Evolutionary conservation across 805 yeast genomes (phyloP), one percentile per base, ranked within the genome.

Genomic region (Candida oleophila): DNA sequence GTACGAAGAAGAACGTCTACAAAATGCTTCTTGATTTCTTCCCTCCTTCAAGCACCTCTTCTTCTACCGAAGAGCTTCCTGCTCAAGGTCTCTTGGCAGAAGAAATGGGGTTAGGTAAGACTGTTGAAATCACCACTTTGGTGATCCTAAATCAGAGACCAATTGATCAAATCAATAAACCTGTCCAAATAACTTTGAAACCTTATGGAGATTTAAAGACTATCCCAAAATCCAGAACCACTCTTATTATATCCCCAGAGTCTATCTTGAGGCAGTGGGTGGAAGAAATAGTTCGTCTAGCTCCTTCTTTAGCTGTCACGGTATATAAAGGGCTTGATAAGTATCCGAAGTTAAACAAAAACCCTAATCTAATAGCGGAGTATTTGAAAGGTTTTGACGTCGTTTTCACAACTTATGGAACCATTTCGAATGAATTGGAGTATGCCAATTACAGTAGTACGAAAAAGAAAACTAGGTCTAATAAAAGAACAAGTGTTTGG

Each of bases 31-130:
- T 65, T 43, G 45, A 68, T n/a, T 52, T 68, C 44, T 43, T 61
- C 55, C 36, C 54, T 12, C 45, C 55, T 18, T 21, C 59, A 22
- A 48, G 57, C 48, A 43, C 49, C 35, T 35, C 61, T 47, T 22
- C 59, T 55, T 46, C 55, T 48, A 62, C 66, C 43, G 49, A 56
- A 57, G 48, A 53, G 44, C 49, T 77, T 53, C 69, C 81, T 2
- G 83, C 78, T 0, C 73, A 76, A 43, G 97, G 95, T 0, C 67
- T 94, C 5, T 63, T 94, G 30, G 86, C 94, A 1, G 99, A 92
- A 57, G 99, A 94, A 64, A 94, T 94, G 99, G 99, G 99, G 0
- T 74, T 94, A 5, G 99, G 99, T 0, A 94, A 94, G 59, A 92
- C 99, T 0, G 82, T 94, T 3, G 99, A 94, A 61, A 72, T 90